phyloP scores from a whole-genome alignment of 2,329 filamentous ascomycete species.

The Epichloe scottii region DNA sequence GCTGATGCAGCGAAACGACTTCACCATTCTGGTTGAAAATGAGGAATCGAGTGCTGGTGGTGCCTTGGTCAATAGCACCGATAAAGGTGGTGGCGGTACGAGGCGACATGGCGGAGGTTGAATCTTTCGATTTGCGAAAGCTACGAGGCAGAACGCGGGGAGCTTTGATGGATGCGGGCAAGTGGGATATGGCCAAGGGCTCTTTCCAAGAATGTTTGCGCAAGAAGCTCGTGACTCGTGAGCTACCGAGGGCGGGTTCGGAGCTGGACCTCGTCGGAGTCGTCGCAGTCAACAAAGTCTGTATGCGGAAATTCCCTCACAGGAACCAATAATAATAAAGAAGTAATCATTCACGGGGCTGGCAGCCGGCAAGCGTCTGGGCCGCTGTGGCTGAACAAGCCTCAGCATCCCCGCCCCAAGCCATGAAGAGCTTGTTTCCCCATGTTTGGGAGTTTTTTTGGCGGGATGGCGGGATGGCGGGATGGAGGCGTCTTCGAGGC shows the following conservation, averaged over 20 bases:
- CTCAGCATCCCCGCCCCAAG: neutral
- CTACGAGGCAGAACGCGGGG: slow-evolving; percentile 7
- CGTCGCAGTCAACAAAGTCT: too few species aligned
- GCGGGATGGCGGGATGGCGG: neutral
- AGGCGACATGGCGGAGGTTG: slow-evolving; percentile 19
- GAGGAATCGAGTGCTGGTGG: slow-evolving; percentile 65
- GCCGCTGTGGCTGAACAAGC: neutral
- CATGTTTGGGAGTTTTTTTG: neutral
- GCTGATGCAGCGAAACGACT: slow-evolving; percentile 59
- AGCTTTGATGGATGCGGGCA: neutral
- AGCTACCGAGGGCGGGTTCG: neutral
- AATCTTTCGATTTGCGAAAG: neutral
- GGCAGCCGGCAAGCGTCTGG: neutral
- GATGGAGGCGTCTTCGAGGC: too few species aligned
- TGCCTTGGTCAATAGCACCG: slow-evolving; percentile 70
- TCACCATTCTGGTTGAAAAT: slow-evolving; percentile 62
- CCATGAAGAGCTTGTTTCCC: neutral
- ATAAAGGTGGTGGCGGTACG: slow-evolving; percentile 37
- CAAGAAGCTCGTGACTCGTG: neutral
- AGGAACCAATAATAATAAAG: neutral
- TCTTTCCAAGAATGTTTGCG: neutral
- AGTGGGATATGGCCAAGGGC: neutral
- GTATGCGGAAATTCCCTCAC: slow-evolving; percentile 1
- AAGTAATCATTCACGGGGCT: neutral
- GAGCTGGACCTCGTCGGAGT: neutral